phyloP scores from a whole-genome alignment of 805 yeast species.

The Schizosaccharomyces osmophilus region DNA sequence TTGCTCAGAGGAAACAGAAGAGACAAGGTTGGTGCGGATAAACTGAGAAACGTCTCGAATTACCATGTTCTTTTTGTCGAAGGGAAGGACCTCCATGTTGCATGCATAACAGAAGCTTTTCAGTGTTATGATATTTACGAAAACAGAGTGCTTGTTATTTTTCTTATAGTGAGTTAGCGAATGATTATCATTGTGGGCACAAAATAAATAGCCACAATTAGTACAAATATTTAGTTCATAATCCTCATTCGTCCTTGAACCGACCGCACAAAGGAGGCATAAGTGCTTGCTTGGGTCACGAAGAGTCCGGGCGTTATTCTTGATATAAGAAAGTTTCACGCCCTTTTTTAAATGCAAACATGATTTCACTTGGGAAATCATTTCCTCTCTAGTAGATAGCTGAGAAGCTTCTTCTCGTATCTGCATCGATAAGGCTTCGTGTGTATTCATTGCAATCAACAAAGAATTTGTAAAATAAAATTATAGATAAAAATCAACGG shows the following conservation, averaged over 20 bases:
- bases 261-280: background rate
- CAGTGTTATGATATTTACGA: background rate
- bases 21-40: background rate
- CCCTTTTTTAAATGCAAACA: background rate
- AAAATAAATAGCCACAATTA: background rate
- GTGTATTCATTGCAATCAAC: too few relatives aligned
- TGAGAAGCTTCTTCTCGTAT: too few relatives aligned
- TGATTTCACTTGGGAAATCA: background rate
- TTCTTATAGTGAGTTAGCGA: background rate
- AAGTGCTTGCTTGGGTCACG: background rate
- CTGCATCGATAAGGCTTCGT: too few relatives aligned
- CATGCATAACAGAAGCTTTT: background rate
- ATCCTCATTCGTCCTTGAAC: background rate
- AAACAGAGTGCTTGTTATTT: background rate
- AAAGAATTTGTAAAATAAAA: too few relatives aligned
- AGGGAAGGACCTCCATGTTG: background rate
- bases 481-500: too few relatives aligned
- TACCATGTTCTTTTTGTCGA: background rate
- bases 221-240: background rate
- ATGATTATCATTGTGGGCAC: background rate
- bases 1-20: background rate
- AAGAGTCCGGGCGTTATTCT: background rate
- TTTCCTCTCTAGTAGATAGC: background rate
- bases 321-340: background rate
- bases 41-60: background rate